A percentile compares a stretch with the other conserved stretches of the same genome.
Conservation (phyloP, 73 alveolate genomes). For the Tetrahymena malaccensis region DNA sequence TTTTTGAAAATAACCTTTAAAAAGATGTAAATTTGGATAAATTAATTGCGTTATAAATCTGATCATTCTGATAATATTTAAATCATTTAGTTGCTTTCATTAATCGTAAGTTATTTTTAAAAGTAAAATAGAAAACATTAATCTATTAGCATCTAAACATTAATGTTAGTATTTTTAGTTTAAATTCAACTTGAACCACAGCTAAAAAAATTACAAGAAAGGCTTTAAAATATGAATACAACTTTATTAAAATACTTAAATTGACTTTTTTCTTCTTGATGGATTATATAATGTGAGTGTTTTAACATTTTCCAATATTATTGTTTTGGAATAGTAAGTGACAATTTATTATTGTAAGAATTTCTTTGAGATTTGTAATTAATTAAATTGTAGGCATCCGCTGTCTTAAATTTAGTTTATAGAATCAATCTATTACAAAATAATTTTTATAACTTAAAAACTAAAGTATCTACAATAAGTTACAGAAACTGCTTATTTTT, state of each 20-base stretch:
- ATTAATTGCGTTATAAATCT: background rate
- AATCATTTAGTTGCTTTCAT: background rate
- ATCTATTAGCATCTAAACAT: too few species aligned
- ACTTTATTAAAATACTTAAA: too few species aligned
- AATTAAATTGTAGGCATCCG: background rate
- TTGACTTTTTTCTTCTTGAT: too few species aligned
- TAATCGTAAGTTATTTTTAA: background rate
- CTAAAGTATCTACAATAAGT: background rate
- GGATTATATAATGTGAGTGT: too few species aligned
- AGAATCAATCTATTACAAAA: background rate
- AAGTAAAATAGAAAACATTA: background rate
- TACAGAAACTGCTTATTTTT: background rate
- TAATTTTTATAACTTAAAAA: too few species aligned
- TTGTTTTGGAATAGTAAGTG: too few species aligned
- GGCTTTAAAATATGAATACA: too few species aligned
- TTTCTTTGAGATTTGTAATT: background rate
- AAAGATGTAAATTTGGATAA: background rate
- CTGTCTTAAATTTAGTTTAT: background rate
- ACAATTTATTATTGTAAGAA: background rate
- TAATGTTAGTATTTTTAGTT: too few species aligned
- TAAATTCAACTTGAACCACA: too few species aligned
- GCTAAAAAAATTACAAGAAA: too few species aligned
- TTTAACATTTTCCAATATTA: too few species aligned
- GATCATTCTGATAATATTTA: background rate
- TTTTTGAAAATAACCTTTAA: too few species aligned